Evolutionary conservation across 257 asterid species (phyloP).

Genomic region (Nicotiana obtusifolia): DNA sequence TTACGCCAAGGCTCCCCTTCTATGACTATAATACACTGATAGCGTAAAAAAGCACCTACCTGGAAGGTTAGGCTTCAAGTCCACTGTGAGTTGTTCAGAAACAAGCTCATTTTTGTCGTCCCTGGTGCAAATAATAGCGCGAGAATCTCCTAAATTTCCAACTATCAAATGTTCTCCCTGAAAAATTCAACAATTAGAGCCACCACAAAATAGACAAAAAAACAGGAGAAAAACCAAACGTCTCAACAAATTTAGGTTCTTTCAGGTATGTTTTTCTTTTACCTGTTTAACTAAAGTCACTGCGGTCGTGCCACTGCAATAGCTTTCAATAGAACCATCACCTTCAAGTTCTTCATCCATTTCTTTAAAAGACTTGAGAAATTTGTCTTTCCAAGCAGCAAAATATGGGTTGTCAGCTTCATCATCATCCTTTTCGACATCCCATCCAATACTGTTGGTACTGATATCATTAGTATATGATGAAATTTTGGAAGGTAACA

Average conservation of each 20-base stretch:
- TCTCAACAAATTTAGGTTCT: not conserved
- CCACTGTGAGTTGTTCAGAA: constrained; percentile 70
- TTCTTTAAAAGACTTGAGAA: constrained; percentile 44
- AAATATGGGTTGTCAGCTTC: constrained; percentile 30
- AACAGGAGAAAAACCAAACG: not conserved
- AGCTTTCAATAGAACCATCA: constrained; percentile 54
- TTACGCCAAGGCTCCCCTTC: no score
- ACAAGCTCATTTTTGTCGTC: constrained; percentile 43
- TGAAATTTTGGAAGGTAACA: constrained; percentile 67
- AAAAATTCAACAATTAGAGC: not conserved
- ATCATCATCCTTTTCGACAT: not conserved
- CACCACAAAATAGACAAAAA: not conserved
- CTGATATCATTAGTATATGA: constrained; percentile 20
- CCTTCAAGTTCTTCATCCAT: constrained; percentile 67
- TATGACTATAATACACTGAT: not conserved
- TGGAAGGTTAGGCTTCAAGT: constrained; percentile 83
- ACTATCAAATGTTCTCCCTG: constrained; percentile 75
- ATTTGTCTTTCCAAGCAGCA: constrained; percentile 53
- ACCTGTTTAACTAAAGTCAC: constrained; percentile 73
- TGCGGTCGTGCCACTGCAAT: constrained; percentile 78
- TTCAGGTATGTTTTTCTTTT: not conserved
- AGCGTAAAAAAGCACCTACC: constrained; percentile 20
- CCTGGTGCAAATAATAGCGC: constrained; percentile 66
- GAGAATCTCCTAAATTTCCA: constrained; percentile 82
- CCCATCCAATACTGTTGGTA: not conserved